Conservation (phyloP, 2,329 filamentous ascomycete species). For the Ascomycota sp. region DNA sequence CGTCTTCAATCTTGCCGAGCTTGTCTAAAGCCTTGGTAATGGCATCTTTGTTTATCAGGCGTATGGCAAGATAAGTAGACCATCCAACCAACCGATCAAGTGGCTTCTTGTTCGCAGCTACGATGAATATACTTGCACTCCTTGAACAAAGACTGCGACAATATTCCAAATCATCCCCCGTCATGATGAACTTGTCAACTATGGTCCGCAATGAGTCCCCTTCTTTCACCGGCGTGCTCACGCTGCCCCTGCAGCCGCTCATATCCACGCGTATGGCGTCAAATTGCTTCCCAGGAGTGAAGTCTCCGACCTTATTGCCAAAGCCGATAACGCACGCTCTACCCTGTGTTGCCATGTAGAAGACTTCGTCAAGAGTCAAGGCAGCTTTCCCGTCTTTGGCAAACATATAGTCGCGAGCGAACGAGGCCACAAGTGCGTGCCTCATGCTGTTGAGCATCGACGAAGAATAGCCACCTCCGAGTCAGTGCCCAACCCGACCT, state of each 20-base stretch:
- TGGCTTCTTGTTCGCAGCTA: too few species aligned
- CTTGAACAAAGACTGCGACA: too few species aligned
- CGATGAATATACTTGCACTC: too few species aligned
- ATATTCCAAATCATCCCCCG: slow-evolving; percentile 46
- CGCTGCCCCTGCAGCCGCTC: slow-evolving; percentile 10
- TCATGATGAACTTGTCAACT: slow-evolving; percentile 46
- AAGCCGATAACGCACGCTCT: slow-evolving; percentile 38
- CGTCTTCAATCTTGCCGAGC: too few species aligned
- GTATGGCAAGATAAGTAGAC: too few species aligned
- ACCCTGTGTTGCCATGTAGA: slow-evolving; percentile 39
- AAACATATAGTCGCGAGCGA: slow-evolving; percentile 22
- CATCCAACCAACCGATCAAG: too few species aligned
- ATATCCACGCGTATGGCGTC: slow-evolving; percentile 33
- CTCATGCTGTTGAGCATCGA: slow-evolving; percentile 38
- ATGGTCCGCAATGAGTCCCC: slow-evolving; percentile 22
- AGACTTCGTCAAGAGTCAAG: slow-evolving; percentile 28
- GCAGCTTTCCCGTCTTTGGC: slow-evolving; percentile 18
- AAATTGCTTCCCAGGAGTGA: slow-evolving; percentile 39
- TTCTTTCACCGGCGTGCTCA: slow-evolving; percentile 32
- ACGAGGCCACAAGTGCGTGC: slow-evolving; percentile 34
- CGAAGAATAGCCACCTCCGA: slow-evolving; percentile 41
- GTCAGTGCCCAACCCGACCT: slow-evolving; percentile 47
- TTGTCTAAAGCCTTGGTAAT: too few species aligned
- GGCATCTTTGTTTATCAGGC: too few species aligned
- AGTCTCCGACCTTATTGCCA: slow-evolving; percentile 31